Conservation (phyloP, 208 protist species). For the Leishmania aethiopica region DNA sequence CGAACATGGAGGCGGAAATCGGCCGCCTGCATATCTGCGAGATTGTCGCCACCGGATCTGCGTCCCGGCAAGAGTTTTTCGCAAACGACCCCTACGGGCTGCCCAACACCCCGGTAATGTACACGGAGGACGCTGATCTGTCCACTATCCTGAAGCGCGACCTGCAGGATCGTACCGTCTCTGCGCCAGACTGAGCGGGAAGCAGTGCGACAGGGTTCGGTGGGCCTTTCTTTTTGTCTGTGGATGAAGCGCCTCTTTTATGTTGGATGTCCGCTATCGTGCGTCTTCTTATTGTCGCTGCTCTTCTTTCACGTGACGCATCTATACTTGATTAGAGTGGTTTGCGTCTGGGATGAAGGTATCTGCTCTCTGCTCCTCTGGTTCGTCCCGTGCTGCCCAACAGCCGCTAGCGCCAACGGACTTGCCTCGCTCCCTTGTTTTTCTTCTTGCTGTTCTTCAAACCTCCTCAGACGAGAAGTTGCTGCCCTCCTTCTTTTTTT, state of each 20-base stretch:
- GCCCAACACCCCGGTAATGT: conserved; percentile 24
- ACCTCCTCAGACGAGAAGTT: not conserved
- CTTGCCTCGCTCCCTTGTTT: not conserved
- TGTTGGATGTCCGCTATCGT: not conserved
- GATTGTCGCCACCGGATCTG: not conserved
- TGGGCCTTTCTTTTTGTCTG: not conserved
- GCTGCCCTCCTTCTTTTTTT: no score
- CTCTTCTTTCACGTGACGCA: not conserved
- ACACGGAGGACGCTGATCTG: conserved; percentile 28
- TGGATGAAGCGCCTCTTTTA: not conserved
- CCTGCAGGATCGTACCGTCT: conserved; percentile 27
- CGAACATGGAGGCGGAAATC: not conserved
- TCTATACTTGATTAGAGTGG: not conserved
- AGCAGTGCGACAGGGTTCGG: not conserved
- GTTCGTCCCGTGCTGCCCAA: not conserved
- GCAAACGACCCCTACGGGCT: conserved; percentile 23
- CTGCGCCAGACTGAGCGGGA: conserved; percentile 17
- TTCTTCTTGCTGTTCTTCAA: not conserved
- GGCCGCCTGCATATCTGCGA: not conserved
- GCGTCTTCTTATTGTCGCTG: not conserved
- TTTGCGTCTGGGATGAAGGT: not conserved
- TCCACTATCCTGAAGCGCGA: conserved; percentile 33
- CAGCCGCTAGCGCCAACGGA: not conserved
- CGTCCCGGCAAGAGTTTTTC: conserved; percentile 10
- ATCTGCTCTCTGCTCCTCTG: not conserved